Evolutionary conservation across 2,329 filamentous ascomycete species (phyloP), one percentile per base, ranked within the genome.

Genomic region (Tothia fuscella): DNA sequence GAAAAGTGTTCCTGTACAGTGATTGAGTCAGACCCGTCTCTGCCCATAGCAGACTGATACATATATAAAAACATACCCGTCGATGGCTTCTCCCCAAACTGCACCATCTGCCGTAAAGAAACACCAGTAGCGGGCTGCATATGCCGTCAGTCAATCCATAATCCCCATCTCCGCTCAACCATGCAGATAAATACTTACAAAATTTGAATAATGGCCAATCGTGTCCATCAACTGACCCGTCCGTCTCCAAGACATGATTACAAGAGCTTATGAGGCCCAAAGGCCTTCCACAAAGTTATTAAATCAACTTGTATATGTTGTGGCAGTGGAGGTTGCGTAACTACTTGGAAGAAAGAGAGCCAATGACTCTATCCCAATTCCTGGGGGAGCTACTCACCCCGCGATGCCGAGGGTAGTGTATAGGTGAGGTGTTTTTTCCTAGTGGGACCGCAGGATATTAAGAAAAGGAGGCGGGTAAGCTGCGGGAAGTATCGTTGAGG

Each of bases 41-140:
- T 3, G n/a, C 14, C 13, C 16, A 16, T n/a, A 21, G 16, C n/a
- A 20, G 12, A n/a, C n/a, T n/a, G n/a, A n/a, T n/a, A n/a, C n/a
- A n/a, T n/a, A n/a, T n/a, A n/a, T n/a, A n/a, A n/a, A n/a, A n/a
- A 50, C 73, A 56, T 69, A 91, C 85, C 86, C 53, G 80, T 84
- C 13, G 88, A 95, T 41, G 89, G 88, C 61, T 79, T 84, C 68
- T 94, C 87, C 58, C 89, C 89, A 62, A 96, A 96, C 63, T 96
- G 89, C 45, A 96, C 89, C 91, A 98, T 98, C 72, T 98, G 91
- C 61, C 91, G 78, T 64, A 98, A 72, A 60, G 88, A 95, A 55
- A 93, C 84, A 56, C 91, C 91, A 12, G 91, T 98, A 47, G 91
- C 91, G 50, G 91, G 91, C 42, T 44, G 64, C 96, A 98, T 65